These are phyloP conservation scores for Neophaeococcomyces aloes DNA, from an alignment of 2,329 filamentous ascomycete genomes.

Conservation along the genomic window DNA sequence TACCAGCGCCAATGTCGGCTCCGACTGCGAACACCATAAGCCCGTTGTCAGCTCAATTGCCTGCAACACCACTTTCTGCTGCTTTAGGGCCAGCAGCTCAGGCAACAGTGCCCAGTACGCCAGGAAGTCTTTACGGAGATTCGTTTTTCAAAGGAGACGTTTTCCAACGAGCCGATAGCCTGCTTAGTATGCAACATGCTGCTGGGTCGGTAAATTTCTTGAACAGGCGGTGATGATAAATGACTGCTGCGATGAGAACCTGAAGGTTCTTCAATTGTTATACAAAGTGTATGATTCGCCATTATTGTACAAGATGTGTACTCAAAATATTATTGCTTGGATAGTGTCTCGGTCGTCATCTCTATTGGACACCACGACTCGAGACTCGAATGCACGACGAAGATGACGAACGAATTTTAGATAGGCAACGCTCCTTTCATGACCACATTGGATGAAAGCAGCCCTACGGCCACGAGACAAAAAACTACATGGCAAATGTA, in stretches of 20 bases:
- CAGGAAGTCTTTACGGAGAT: constrained; percentile 39
- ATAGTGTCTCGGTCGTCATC: too few relatives aligned
- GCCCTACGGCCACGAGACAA: too few relatives aligned
- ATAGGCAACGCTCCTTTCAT: too few relatives aligned
- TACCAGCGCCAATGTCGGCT: not conserved
- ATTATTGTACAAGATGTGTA: too few relatives aligned
- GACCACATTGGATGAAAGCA: too few relatives aligned
- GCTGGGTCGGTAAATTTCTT: constrained; percentile 7
- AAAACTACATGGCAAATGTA: too few relatives aligned
- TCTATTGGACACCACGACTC: too few relatives aligned
- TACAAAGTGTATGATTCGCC: not conserved
- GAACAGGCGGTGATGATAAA: constrained; percentile 5
- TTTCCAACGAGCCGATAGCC: constrained; percentile 39
- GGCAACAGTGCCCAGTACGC: constrained; percentile 59
- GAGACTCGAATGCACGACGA: too few relatives aligned
- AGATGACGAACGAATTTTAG: too few relatives aligned
- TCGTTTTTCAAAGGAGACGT: constrained; percentile 40
- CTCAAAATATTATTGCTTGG: too few relatives aligned
- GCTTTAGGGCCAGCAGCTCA: constrained; percentile 83
- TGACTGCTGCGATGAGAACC: too few relatives aligned
- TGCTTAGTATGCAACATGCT: constrained; percentile 31
- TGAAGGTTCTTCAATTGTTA: too few relatives aligned
- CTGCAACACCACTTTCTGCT: constrained; percentile 80
- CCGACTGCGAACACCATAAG: constrained; percentile 11
- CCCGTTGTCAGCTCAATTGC: constrained; percentile 45